Conservation (phyloP, 164 flowering plant genomes). For the Brasenia schreberi region DNA sequence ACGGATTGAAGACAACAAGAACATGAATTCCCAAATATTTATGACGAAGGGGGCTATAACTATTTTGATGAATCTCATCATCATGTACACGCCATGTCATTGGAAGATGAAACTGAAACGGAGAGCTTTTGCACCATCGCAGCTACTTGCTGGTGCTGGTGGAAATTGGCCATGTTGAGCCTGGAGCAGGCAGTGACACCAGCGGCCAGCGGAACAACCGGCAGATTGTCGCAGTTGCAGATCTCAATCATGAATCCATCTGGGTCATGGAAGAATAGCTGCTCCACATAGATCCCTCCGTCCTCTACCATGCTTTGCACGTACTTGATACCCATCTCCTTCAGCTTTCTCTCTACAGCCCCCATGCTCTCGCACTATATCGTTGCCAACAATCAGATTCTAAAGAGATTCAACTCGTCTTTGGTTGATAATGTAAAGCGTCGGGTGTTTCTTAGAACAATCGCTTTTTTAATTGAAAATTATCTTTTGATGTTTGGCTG, state of each 20-base stretch:
- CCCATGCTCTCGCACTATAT: slow-evolving; percentile 80
- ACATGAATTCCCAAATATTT: no score
- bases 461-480: background rate
- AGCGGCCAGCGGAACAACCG: slow-evolving; percentile 51
- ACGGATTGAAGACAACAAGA: no score
- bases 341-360: slow-evolving; percentile 56
- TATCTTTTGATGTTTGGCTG: background rate
- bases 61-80: no score
- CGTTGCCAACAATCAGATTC: background rate
- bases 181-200: slow-evolving; percentile 29
- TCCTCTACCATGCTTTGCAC: slow-evolving; percentile 45
- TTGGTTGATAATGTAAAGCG: background rate
- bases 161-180: slow-evolving; percentile 14
- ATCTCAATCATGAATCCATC: slow-evolving; percentile 91
- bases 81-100: no score
- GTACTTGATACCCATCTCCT: slow-evolving; percentile 40
- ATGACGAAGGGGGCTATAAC: no score
- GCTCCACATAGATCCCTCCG: slow-evolving; percentile 59
- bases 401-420: background rate
- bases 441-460: no score
- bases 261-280: slow-evolving; percentile 82
- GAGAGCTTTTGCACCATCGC: slow-evolving; percentile 11
- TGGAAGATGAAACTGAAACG: no score
- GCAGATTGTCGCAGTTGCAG: slow-evolving; percentile 74
- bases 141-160: slow-evolving; percentile 9